Base-by-base conservation (phyloP, 768 basidiomycete genomes). In the Leccinum variicolor region DNA sequence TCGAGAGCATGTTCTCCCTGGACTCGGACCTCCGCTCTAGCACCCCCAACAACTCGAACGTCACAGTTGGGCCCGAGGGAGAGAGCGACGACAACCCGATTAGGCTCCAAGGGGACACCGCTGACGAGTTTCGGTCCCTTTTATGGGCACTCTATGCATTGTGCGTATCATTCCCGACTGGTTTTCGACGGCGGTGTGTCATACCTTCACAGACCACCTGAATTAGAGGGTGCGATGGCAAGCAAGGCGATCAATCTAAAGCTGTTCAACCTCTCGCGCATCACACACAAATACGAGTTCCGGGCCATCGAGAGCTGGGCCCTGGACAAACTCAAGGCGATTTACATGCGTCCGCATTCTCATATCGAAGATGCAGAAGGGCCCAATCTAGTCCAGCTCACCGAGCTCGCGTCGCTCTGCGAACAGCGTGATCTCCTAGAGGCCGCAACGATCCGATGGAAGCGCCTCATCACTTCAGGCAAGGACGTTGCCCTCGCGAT, bases 351-450 rank as follows among this genome's bases (percentile, higher is more conserved):
- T 53, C 69, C 66, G 60, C 63, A 73, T 51, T 65, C 66, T 31
- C 58, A 69, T 62, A 60, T 68, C 14, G 68, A 74, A 4, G 70
- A 73, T 6, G 55, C 63, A 1, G 72, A 74, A 10, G 72, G 67
- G 17, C 76, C 75, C 0, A 76, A 72, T n/a, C 69, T 83, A 39
- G 73, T 74, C 6, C 76, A 80, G 56, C 69, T 82, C 53, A 84
- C 82, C 2, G 80, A 82, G 61, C 74, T 82, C 19, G 81, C 82
- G 1, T 76, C 78, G 23, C 74, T 83, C 4, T 83, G 80, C 66
- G 77, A 81, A 43, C 75, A 77, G 39, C 70, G 71, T 3, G 73
- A 74, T 41, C 75, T 84, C 3, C 74, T 79, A 34, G 76, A 77
- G 3, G 71, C 73, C 0, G 74, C 77, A 0, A 72, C 78, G 9